Percentiles rank a stretch among this genome's conserved stretches.
phyloP scores from a whole-genome alignment of 495 filamentous ascomycete genomes.

The Friedmanniomyces simplex region DNA sequence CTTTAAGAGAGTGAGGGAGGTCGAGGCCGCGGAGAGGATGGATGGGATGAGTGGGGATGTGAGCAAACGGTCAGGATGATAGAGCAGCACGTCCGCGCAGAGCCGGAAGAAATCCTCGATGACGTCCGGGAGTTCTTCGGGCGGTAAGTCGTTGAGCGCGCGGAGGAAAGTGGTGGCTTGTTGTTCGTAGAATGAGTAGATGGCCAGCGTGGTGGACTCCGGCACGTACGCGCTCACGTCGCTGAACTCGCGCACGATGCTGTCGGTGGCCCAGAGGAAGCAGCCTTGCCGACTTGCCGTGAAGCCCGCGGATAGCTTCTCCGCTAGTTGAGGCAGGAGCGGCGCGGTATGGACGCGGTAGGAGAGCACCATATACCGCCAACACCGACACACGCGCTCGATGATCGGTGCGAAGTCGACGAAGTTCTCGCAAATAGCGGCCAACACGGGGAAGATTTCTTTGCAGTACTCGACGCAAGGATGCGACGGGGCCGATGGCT shows the following conservation, averaged over 20 bases:
- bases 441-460: slow-evolving; percentile 78
- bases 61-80: slow-evolving; percentile 75
- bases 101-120: slow-evolving; percentile 99
- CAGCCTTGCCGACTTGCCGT: slow-evolving; percentile 80
- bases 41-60: slow-evolving; percentile 63
- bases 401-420: slow-evolving; percentile 74
- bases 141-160: slow-evolving; percentile 74
- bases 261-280: slow-evolving; percentile 93
- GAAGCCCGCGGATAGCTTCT: slow-evolving; percentile 78
- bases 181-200: slow-evolving; percentile 89
- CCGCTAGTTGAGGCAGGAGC: slow-evolving; percentile 71
- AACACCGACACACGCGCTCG: slow-evolving; percentile 88
- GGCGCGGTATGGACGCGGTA: slow-evolving; percentile 84
- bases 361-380: slow-evolving; percentile 90
- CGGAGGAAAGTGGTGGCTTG: slow-evolving; percentile 81
- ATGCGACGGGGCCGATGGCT: slow-evolving; percentile 56
- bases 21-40: slow-evolving; percentile 77
- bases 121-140: slow-evolving; percentile 86
- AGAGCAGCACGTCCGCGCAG: slow-evolving; percentile 78
- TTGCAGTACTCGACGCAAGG: slow-evolving; percentile 94
- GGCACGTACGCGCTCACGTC: slow-evolving; percentile 80
- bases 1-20: slow-evolving; percentile 77
- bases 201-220: slow-evolving; percentile 66
- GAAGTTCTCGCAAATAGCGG: slow-evolving; percentile 77
- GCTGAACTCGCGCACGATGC: slow-evolving; percentile 89